phyloP scores from a whole-genome alignment of 345 rosid species.

The Ceriops tagal region DNA sequence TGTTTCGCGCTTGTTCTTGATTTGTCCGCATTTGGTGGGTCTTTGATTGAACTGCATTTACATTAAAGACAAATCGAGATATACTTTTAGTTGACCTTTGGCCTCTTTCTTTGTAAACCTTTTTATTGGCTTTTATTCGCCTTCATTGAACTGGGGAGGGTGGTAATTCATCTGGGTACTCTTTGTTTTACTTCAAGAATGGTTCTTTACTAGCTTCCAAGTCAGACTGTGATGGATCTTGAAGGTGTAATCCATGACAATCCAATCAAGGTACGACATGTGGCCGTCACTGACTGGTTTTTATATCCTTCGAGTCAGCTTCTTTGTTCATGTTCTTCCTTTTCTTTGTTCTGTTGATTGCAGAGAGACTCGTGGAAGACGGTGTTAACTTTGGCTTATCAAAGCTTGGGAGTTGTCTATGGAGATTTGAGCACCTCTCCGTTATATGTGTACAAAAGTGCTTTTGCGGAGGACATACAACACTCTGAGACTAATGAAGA shows the following conservation, averaged over 20 bases:
- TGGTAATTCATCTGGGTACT: slow-evolving; percentile 23
- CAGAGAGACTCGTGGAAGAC: neutral
- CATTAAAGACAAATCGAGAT: neutral
- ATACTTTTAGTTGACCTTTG: neutral
- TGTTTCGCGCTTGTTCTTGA: slow-evolving; percentile 32
- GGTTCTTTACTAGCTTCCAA: slow-evolving; percentile 30
- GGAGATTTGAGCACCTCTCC: slow-evolving; percentile 2
- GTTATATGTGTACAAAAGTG: slow-evolving; percentile 2
- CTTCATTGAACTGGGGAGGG: slow-evolving; percentile 35
- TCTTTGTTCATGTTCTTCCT: slow-evolving; percentile 4
- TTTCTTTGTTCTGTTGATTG: neutral
- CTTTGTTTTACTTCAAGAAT: slow-evolving; percentile 25
- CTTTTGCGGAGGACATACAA: slow-evolving; percentile 1
- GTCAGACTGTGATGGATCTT: slow-evolving; percentile 56
- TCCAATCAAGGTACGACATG: slow-evolving; percentile 55
- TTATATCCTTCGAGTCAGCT: neutral
- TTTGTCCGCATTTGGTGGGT: slow-evolving; percentile 30
- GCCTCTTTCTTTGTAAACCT: neutral
- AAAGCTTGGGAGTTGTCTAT: neutral
- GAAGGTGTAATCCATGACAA: slow-evolving; percentile 42
- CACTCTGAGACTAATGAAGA: slow-evolving; percentile 5
- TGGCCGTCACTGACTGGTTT: slow-evolving; percentile 2
- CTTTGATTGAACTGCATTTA: slow-evolving; percentile 10
- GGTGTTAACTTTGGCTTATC: slow-evolving; percentile 1
- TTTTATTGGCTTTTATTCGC: neutral